phyloP scores from a whole-genome alignment of 2,329 filamentous ascomycete genomes.

The Pyricularia sp. region DNA sequence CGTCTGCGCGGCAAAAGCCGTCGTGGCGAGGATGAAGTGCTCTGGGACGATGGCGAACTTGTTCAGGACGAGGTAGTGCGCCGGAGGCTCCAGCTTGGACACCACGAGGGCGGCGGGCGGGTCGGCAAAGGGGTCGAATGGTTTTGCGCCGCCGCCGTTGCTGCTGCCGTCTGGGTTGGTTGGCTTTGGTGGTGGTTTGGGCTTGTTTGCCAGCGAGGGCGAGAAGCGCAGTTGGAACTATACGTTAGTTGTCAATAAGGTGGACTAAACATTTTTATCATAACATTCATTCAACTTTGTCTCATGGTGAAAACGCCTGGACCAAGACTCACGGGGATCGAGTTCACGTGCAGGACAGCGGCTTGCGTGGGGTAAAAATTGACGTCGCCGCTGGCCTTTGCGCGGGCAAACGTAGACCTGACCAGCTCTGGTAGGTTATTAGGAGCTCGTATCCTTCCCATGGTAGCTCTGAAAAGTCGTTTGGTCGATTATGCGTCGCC shows the following conservation, averaged over 20 bases:
- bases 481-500: neutral
- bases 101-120: slow-evolving; percentile 46
- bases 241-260: no score
- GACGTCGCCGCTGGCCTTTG: slow-evolving; percentile 37
- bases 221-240: slow-evolving; percentile 69
- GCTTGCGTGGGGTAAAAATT: slow-evolving; percentile 46
- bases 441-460: slow-evolving; percentile 28
- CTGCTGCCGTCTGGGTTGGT: slow-evolving; percentile 9
- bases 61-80: slow-evolving; percentile 61
- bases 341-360: slow-evolving; percentile 32
- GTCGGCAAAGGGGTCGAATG: slow-evolving; percentile 56
- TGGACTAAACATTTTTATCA: no score
- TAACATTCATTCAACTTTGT: no score
- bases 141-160: slow-evolving; percentile 8
- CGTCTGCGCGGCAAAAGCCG: slow-evolving; percentile 53
- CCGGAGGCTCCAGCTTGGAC: slow-evolving; percentile 28
- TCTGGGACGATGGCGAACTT: slow-evolving; percentile 64
- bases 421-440: slow-evolving; percentile 42
- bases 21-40: slow-evolving; percentile 65
- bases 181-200: slow-evolving; percentile 36
- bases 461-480: slow-evolving; percentile 5
- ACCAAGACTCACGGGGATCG: slow-evolving; percentile 28
- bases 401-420: slow-evolving; percentile 36
- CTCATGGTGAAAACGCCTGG: neutral
- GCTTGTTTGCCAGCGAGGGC: slow-evolving; percentile 58